Conservation (phyloP, 2,329 filamentous ascomycete genomes). For the Cordyceps tenuipes region DNA sequence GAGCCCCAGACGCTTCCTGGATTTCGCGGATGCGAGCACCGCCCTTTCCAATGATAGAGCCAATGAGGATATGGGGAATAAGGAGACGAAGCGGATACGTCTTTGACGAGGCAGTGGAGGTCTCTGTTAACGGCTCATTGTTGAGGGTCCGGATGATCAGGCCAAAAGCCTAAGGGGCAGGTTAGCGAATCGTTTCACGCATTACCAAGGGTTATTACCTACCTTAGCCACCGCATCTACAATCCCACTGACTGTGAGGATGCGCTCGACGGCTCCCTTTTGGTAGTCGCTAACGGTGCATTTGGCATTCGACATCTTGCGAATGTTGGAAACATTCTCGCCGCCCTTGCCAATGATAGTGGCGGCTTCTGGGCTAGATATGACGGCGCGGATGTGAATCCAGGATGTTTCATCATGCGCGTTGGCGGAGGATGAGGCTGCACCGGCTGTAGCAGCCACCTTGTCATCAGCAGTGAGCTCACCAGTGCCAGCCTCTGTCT, state of each 20-base stretch:
- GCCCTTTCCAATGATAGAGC: slow-evolving; percentile 96
- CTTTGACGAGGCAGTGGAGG: slow-evolving; percentile 90
- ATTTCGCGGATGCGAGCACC: slow-evolving; percentile 96
- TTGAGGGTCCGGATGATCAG: slow-evolving; percentile 97
- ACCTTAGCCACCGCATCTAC: slow-evolving; percentile 97
- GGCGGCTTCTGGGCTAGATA: slow-evolving; percentile 93
- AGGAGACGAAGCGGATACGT: slow-evolving; percentile 93
- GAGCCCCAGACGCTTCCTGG: slow-evolving; percentile 92
- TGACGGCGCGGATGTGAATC: slow-evolving; percentile 95
- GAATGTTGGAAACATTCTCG: slow-evolving; percentile 96
- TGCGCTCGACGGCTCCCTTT: slow-evolving; percentile 92
- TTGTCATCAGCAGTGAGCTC: slow-evolving; percentile 43
- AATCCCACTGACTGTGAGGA: slow-evolving; percentile 91
- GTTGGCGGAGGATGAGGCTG: slow-evolving; percentile 32
- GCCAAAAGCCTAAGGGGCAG: slow-evolving; percentile 67
- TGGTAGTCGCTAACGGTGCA: slow-evolving; percentile 99
- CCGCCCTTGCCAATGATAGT: slow-evolving; percentile 98
- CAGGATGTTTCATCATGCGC: slow-evolving; percentile 85
- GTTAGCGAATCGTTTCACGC: slow-evolving; percentile 19
- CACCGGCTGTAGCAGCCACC: slow-evolving; percentile 28
- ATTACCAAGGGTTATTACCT: slow-evolving; percentile 22
- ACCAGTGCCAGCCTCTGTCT: slow-evolving; percentile 55
- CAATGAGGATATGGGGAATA: slow-evolving; percentile 93
- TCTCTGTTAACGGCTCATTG: slow-evolving; percentile 82
- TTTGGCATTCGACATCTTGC: slow-evolving; percentile 89